These are phyloP conservation scores for Aureobasidium sp. DNA, from an alignment of 2,329 filamentous ascomycete genomes.

Conservation along the genomic window DNA sequence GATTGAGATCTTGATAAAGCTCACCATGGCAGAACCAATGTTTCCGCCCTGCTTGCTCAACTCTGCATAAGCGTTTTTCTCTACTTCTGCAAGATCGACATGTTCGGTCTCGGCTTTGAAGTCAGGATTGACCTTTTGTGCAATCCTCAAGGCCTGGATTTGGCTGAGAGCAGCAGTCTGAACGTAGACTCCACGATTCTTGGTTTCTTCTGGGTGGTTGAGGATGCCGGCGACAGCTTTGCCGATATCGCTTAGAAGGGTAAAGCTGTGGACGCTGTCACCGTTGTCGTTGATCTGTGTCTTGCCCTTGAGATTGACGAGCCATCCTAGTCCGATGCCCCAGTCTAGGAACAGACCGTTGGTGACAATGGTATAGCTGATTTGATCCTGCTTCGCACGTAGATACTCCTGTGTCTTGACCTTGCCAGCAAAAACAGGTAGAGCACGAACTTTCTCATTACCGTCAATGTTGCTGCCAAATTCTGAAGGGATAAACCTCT, in stretches of 20 bases:
- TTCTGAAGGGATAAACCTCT: conserved; percentile 37
- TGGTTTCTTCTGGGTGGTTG: conserved; percentile 29
- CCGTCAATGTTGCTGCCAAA: conserved; percentile 33
- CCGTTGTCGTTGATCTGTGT: conserved; percentile 32
- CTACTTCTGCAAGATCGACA: conserved; percentile 26
- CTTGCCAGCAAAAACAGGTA: conserved; percentile 35
- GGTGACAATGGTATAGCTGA: conserved; percentile 31
- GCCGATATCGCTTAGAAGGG: conserved; percentile 28
- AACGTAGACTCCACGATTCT: conserved; percentile 32
- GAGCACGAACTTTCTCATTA: conserved; percentile 24
- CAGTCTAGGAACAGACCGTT: conserved; percentile 36
- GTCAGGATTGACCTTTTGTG: conserved; percentile 24
- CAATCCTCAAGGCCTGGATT: conserved; percentile 31
- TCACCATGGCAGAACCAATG: conserved; percentile 21
- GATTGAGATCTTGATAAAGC: conserved; percentile 26
- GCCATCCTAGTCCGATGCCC: conserved; percentile 26
- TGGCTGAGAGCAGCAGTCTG: conserved; percentile 31
- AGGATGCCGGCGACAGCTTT: conserved; percentile 30
- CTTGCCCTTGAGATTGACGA: conserved; percentile 26
- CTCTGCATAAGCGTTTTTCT: conserved; percentile 26
- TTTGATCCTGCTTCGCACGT: conserved; percentile 22
- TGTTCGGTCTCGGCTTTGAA: conserved; percentile 12
- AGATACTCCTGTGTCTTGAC: conserved; percentile 32
- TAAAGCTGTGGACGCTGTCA: conserved; percentile 28
- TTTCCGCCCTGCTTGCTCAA: conserved; percentile 23